A percentile compares a stretch with the other conserved stretches of the same genome.
Conservation (phyloP, 2,329 filamentous ascomycete genomes). For the Claviceps sp. region DNA sequence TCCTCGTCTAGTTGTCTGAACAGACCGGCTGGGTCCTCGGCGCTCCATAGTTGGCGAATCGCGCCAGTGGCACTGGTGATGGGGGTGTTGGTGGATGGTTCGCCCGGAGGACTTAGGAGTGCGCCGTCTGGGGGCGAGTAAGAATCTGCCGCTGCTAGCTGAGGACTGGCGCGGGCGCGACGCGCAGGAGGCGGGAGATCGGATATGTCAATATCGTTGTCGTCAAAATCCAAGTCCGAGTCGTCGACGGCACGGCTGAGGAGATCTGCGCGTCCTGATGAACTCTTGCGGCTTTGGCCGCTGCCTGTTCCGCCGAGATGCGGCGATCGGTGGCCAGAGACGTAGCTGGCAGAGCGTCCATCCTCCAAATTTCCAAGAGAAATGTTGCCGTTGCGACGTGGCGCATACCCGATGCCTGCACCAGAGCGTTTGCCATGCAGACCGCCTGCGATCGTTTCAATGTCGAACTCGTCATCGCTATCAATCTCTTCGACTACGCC, state of each 20-base stretch:
- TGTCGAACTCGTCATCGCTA: conserved; percentile 97
- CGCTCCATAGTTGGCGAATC: conserved; percentile 67
- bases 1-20: conserved; percentile 91
- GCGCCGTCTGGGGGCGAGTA: conserved; percentile 12
- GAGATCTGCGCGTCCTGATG: conserved; percentile 35
- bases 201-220: conserved; percentile 50
- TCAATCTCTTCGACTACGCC: conserved; percentile 95
- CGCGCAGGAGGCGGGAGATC: conserved; percentile 50
- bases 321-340: conserved; percentile 40
- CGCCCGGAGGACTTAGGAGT: conserved; percentile 17
- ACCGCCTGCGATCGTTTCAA: conserved; percentile 59
- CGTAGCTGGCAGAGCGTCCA: conserved; percentile 30
- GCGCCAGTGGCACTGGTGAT: conserved; percentile 61
- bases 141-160: conserved; percentile 6
- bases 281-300: conserved; percentile 39
- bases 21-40: conserved; percentile 78
- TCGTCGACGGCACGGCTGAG: conserved; percentile 38
- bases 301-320: conserved; percentile 19
- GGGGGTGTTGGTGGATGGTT: conserved; percentile 17
- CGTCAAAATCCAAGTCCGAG: conserved; percentile 35
- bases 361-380: conserved; percentile 39
- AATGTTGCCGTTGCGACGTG: conserved; percentile 50
- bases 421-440: conserved; percentile 73
- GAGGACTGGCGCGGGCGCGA: conserved; percentile 17
- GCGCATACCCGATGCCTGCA: conserved; percentile 63